Base-by-base conservation (phyloP, 306 rosid genomes). In the Acacia crassicarpa region DNA sequence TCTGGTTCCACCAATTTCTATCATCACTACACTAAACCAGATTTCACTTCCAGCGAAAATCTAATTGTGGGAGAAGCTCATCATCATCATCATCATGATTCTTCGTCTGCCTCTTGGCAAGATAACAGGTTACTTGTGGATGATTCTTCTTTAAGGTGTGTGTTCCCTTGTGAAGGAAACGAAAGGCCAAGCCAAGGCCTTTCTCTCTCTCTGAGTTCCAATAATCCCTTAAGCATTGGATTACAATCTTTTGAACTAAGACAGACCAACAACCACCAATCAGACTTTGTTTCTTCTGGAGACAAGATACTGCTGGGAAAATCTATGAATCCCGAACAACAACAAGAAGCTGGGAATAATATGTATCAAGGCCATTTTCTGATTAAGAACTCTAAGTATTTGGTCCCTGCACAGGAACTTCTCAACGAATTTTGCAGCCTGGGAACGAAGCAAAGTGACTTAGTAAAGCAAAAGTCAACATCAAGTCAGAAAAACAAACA, bases 101-200 rank as follows among this genome's bases (percentile, higher is more conserved):
- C 85, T 41, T 11, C 33, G 0, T n/a, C 33, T 69, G 84, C 85
- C 49, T 15, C 78, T 27, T 90, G 91, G 93, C 86, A 76, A 44
- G 82, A 89, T 67, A 76, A 79, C 68, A 87, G 86, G 78, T 5
- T 89, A 66, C 33, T 88, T 12, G 85, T 89, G 15, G 90, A 86
- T 78, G 91, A 92, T 78, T 90, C 94, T 76, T 88, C 93, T 25
- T 27, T 92, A 44, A 84, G 97, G 77, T 92, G 97, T 75, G 91
- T 91, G 40, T 92, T 95, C 51, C 94, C 97, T 32, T 93, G 92
- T 66, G 95, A 93, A 81, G 89, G 94, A 56, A 90, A 93, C 46
- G 97, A 95, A 88, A 90, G 94, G 83, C 98, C 95, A 16, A 93
- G 98, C 77, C 98, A 95, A 81, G 98, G 99, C 8, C 98, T 94